Conservation (phyloP, 441 rosid genomes). For the Codiaeum variegatum region DNA sequence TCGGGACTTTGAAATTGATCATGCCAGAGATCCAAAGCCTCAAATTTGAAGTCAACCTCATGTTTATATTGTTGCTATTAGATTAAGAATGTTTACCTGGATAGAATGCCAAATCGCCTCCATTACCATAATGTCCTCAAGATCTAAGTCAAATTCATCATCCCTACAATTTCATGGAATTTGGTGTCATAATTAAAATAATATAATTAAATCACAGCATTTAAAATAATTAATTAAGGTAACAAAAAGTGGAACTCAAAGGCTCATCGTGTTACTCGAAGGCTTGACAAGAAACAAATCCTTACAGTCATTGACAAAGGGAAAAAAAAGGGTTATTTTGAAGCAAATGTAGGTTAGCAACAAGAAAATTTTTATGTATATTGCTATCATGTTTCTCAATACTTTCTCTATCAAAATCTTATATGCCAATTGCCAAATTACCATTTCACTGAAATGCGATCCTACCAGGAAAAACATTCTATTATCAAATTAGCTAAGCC, state of each 20-base stretch:
- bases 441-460: neutral
- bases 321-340: neutral
- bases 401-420: neutral
- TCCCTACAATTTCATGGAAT: conserved; percentile 46
- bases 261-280: neutral
- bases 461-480: neutral
- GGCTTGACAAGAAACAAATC: neutral
- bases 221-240: conserved; percentile 9
- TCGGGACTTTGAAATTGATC: neutral
- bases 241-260: neutral
- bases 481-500: neutral
- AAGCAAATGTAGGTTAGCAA: neutral
- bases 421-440: neutral
- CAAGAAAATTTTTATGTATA: neutral
- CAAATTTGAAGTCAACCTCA: conserved; percentile 12
- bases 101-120: conserved; percentile 97
- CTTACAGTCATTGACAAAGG: neutral
- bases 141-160: conserved; percentile 84
- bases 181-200: conserved; percentile 4
- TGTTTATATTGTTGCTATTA: neutral
- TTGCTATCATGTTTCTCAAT: neutral
- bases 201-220: conserved; percentile 4
- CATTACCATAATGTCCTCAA: conserved; percentile 93
- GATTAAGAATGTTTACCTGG: conserved; percentile 47
- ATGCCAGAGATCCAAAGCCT: neutral